Evolutionary conservation across 495 filamentous ascomycete species (phyloP), one percentile per base, ranked within the genome.

Genomic region (Pyrenopolyporus hunteri): DNA sequence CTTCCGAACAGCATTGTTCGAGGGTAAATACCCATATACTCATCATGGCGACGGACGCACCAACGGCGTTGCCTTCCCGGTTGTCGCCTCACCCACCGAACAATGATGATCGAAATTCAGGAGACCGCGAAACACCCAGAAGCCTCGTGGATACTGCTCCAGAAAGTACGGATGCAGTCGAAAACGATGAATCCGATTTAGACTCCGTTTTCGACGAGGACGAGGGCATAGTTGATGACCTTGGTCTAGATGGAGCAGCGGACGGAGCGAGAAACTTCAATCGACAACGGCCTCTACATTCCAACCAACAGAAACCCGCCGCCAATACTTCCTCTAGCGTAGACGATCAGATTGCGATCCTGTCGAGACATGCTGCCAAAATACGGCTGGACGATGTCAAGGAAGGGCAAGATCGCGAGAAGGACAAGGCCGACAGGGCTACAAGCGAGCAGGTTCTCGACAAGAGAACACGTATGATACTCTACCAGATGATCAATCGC

Each of bases 401-500:
- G 37, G 83, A 82, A 32, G 75, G 76, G 14, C 73, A 74, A 53
- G 75, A 66, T n/a, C 70, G 76, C 14, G 79, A 79, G 11, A 84
- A 87, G 67, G 94, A 98, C 74, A 93, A 91, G 76, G 86, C 88
- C 56, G 93, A 98, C 69, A 86, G 94, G 49, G 94, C 94, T 46
- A 98, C 94, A 3, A 90, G 81, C 59, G 94, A 98, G 71, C 89
- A 96, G 69, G 94, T 98, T 26, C 78, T 98, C 59, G 94, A 98
- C 75, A 90, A 92, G 28, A 84, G 91, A 20, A 98, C 94, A 22
- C 87, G 92, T 49, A 96, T 96, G 91, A 93, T 98, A 42, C 79
- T 98, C 31, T 78, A 96, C 56, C 90, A 97, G 75, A 88, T 98
- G 82, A 93, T 98, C 76, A 97, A 97, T 70, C 83, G 89, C 2